Conservation (phyloP, 805 yeast species). For the Yarrowia sp. region DNA sequence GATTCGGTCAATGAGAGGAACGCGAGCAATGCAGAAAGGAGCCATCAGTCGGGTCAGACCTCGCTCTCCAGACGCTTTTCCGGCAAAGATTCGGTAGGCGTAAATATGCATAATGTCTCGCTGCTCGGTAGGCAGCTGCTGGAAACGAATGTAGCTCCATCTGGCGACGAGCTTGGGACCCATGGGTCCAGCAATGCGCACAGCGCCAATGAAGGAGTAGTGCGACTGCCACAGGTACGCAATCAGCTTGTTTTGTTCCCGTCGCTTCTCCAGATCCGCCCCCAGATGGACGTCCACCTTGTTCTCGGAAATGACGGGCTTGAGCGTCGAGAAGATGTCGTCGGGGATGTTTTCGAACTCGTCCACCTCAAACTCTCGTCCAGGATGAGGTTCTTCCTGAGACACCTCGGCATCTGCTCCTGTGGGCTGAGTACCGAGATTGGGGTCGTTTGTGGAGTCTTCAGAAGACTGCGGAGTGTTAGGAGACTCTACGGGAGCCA, state of each 20-base stretch:
- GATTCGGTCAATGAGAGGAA: constrained; percentile 59
- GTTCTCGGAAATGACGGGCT: constrained; percentile 31
- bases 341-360: constrained; percentile 24
- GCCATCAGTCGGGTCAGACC: constrained; percentile 77
- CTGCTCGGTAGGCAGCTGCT: constrained; percentile 50
- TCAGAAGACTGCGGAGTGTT: not conserved
- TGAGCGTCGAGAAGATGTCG: constrained; percentile 24
- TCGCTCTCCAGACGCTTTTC: constrained; percentile 90
- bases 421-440: not conserved
- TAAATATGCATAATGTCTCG: constrained; percentile 65
- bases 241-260: constrained; percentile 51
- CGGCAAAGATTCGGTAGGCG: constrained; percentile 78
- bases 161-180: constrained; percentile 86
- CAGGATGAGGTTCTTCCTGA: constrained; percentile 11
- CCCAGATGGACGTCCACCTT: constrained; percentile 48
- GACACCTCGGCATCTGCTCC: not conserved
- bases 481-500: not conserved
- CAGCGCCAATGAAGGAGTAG: constrained; percentile 78
- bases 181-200: constrained; percentile 71
- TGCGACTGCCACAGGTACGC: constrained; percentile 78
- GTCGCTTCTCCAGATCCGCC: constrained; percentile 33
- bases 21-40: constrained; percentile 88
- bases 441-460: not conserved
- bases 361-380: not conserved
- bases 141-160: constrained; percentile 83